phyloP scores from a whole-genome alignment of 306 rosid species.

The Datisca glomerata region DNA sequence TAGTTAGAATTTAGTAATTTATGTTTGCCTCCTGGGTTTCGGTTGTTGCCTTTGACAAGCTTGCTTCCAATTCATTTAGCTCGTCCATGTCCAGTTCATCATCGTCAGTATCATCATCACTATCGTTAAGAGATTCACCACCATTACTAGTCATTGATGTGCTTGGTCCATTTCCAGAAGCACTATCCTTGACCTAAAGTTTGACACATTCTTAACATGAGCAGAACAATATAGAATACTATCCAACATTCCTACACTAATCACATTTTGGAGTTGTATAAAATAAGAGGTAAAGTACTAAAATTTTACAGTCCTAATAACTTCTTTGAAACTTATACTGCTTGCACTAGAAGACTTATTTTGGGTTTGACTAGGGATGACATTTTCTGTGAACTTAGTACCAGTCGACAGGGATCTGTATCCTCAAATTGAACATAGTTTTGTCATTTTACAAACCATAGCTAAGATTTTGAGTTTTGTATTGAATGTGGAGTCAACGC shows the following conservation, averaged over 20 bases:
- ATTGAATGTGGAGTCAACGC: too few species aligned
- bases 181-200: conserved; percentile 13
- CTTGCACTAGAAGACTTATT: too few species aligned
- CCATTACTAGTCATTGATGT: conserved; percentile 28
- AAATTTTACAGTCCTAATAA: too few species aligned
- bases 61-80: conserved; percentile 62
- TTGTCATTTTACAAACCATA: not conserved
- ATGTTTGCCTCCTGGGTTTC: conserved; percentile 49
- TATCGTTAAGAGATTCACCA: conserved; percentile 12
- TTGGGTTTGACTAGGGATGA: too few species aligned
- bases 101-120: conserved; percentile 29
- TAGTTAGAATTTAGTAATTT: too few species aligned
- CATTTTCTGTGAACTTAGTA: not conserved
- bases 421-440: not conserved
- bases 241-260: not conserved
- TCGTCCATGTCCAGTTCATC: conserved; percentile 65
- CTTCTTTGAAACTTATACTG: too few species aligned
- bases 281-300: not conserved
- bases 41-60: conserved; percentile 54
- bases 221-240: too few species aligned
- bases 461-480: too few species aligned
- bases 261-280: not conserved
- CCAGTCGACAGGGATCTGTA: not conserved
- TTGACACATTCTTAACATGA: too few species aligned
- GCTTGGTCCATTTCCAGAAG: conserved; percentile 30